Conservation (phyloP, 2,329 filamentous ascomycete species). For the Fusarium sp. region DNA sequence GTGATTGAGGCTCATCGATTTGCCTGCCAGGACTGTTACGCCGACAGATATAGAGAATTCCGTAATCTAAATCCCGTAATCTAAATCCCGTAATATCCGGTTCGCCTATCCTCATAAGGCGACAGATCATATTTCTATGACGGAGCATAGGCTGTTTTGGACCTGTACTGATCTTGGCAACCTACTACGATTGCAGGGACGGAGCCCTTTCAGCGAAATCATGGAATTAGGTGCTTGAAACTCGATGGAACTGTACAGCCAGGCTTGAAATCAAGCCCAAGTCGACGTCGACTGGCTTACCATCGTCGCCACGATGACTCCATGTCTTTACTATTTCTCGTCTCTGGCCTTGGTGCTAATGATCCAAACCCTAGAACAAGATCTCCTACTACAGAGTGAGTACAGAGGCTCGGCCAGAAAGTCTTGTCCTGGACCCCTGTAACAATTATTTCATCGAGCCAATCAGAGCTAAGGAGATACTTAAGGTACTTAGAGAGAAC, state of each 20-base stretch:
- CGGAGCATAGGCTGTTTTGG: slow-evolving; percentile 16
- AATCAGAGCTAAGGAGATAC: too few species aligned
- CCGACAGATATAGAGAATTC: neutral
- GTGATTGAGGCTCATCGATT: neutral
- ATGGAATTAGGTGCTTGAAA: neutral
- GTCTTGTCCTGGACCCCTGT: too few species aligned
- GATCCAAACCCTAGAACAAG: neutral
- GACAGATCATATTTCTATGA: slow-evolving; percentile 15
- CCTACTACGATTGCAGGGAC: neutral
- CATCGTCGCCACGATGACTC: neutral
- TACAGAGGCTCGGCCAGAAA: too few species aligned
- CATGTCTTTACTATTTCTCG: neutral
- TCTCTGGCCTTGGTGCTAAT: neutral
- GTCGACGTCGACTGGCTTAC: neutral
- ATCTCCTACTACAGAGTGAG: neutral
- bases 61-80: slow-evolving; percentile 4
- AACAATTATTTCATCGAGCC: too few species aligned
- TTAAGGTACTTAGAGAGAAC: too few species aligned
- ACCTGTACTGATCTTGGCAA: slow-evolving; percentile 32
- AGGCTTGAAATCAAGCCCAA: neutral
- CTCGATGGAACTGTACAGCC: neutral
- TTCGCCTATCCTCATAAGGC: slow-evolving; percentile 4
- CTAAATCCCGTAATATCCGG: slow-evolving; percentile 7
- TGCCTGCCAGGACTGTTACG: slow-evolving; percentile 2
- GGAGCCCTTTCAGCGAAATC: neutral